Evolutionary conservation across 148 eudicot species (phyloP).

Genomic region (Euryodendron excelsum): DNA sequence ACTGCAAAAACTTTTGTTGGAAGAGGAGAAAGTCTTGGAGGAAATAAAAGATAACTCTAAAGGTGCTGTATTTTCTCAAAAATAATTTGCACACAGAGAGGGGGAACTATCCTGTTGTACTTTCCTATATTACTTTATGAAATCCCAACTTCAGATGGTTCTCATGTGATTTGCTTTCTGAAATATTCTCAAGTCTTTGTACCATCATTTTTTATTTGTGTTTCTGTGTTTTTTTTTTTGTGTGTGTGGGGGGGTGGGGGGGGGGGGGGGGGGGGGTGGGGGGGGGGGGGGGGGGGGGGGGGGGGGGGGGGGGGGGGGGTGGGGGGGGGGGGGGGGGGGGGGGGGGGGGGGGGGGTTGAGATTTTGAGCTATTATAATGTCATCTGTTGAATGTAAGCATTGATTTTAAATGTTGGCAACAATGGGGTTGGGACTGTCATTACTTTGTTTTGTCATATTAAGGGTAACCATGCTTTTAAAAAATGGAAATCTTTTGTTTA

Average conservation of each 20-base stretch:
- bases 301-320: too few relatives aligned
- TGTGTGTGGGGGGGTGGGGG: too few relatives aligned
- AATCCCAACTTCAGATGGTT: neutral
- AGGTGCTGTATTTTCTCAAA: conserved; percentile 39
- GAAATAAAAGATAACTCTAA: conserved; percentile 70
- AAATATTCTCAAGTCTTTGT: neutral
- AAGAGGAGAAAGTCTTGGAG: conserved; percentile 79
- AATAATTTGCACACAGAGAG: neutral
- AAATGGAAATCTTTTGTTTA: too few relatives aligned
- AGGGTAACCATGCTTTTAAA: too few relatives aligned
- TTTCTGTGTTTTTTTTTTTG: too few relatives aligned
- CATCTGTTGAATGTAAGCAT: neutral
- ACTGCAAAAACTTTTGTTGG: conserved; percentile 60
- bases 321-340: too few relatives aligned
- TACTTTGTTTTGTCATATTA: neutral
- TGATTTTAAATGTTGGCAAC: neutral
- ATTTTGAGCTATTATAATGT: neutral
- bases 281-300: too few relatives aligned
- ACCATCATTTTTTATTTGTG: neutral
- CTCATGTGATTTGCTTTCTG: neutral
- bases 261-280: too few relatives aligned
- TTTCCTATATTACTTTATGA: neutral
- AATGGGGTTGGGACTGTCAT: neutral
- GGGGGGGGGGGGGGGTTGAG: too few relatives aligned
- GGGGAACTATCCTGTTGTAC: neutral